These are phyloP conservation scores for Dillenia suffruticosa DNA, from an alignment of 164 flowering plant genomes.

Conservation along the genomic window DNA sequence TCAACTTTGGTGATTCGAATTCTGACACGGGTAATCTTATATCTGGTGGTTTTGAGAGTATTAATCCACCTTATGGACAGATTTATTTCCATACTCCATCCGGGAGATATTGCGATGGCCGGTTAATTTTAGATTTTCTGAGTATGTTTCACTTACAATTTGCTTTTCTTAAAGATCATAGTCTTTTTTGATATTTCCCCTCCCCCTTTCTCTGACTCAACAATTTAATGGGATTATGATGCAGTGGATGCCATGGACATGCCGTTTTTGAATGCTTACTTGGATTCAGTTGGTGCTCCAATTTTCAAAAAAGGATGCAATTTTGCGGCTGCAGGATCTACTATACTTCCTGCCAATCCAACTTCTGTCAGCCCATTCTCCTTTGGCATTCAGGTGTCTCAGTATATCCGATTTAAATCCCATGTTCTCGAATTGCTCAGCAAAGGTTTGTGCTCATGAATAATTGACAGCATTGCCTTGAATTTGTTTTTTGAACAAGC, in stretches of 20 bases:
- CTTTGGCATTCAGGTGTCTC: conserved; percentile 76
- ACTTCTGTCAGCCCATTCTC: conserved; percentile 81
- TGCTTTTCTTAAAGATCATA: not conserved
- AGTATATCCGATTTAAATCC: conserved; percentile 72
- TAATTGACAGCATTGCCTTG: not conserved
- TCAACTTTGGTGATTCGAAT: conserved; percentile 80
- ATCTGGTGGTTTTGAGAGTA: conserved; percentile 34
- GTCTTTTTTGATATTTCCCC: not conserved
- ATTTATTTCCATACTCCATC: conserved; percentile 39
- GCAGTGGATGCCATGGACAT: conserved; percentile 85
- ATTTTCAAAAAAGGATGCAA: conserved; percentile 74
- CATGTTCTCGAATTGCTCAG: conserved; percentile 58
- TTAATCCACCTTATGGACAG: conserved; percentile 55
- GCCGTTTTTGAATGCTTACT: conserved; percentile 76
- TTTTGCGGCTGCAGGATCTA: conserved; percentile 90
- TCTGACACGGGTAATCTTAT: conserved; percentile 62
- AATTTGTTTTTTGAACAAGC: not conserved
- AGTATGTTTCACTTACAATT: conserved; percentile 21
- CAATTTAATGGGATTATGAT: conserved; percentile 1
- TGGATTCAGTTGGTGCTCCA: conserved; percentile 79
- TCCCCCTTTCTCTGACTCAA: not conserved
- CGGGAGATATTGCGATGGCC: conserved; percentile 72
- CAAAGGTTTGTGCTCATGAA: conserved; percentile 30
- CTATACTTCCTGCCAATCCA: conserved; percentile 70
- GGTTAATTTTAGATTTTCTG: conserved; percentile 62